phyloP scores from a whole-genome alignment of 176 grass and related monocot species.

The Alopecurus myosuroides region DNA sequence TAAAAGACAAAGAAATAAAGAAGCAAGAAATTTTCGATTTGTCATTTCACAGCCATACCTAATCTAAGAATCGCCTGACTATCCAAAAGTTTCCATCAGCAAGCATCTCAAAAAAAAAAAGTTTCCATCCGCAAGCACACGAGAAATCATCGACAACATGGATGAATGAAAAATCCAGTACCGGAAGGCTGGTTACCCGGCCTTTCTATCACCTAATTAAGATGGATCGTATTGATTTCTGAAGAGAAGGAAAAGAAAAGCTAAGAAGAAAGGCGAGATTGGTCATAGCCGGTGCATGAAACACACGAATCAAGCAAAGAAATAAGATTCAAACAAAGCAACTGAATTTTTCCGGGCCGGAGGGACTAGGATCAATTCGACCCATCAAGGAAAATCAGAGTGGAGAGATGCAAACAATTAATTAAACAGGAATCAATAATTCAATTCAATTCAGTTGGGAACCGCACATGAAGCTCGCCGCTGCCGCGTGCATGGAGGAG shows the following conservation, averaged over 20 bases:
- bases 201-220: background rate
- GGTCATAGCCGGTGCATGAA: background rate
- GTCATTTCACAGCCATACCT: background rate
- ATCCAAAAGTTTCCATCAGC: background rate
- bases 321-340: conserved; percentile 13
- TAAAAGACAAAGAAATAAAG: background rate
- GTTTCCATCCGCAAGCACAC: background rate
- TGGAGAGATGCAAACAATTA: background rate
- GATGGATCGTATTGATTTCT: background rate
- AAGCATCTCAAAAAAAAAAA: too few relatives aligned
- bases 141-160: background rate
- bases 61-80: background rate
- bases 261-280: background rate
- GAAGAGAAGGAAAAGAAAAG: background rate
- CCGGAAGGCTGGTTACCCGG: background rate
- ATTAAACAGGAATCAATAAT: background rate
- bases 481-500: conserved; percentile 64
- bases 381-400: background rate
- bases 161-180: conserved; percentile 23
- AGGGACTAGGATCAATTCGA: too few relatives aligned
- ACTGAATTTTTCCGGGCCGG: background rate
- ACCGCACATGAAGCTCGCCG: conserved; percentile 57
- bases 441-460: background rate
- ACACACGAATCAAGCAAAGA: background rate
- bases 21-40: background rate